Base-by-base conservation (phyloP, 352 stramenopile genomes). In the Phytophthora pisi region DNA sequence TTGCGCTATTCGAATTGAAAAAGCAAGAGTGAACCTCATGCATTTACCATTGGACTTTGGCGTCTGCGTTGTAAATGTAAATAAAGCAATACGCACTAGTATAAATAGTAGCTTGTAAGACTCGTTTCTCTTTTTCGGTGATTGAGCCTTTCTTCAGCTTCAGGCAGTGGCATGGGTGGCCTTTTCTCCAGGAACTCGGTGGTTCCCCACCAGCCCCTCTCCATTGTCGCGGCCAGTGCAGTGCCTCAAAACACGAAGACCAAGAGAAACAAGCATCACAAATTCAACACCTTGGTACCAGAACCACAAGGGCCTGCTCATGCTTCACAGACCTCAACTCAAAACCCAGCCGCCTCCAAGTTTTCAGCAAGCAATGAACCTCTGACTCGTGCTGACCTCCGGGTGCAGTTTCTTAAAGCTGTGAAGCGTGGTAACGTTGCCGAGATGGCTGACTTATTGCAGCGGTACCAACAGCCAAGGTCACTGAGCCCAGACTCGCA, bases 381-480 rank as follows among this genome's bases (percentile, higher is more conserved):
- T 45, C 49, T 77, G 34, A 77, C 26, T 50, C 61, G 73, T 56
- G 83, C 86, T 23, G 77, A 88, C 40, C 72, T 91, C 15, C 72
- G 69, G 4, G 82, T 82, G n/a, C 72, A 84, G 30, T 83, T 91
- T 58, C 70, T 91, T 36, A 90, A 91, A 45, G 77, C 81, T 20
- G 83, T 89, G 30, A 91, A 91, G 60, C 78, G 70, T 50, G 83
- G 83, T 42, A 78, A 88, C 61, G 63, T 84, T 16, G 18, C 53
- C 20, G 34, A 58, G 31, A 83, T 91, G 66, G 70, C 79, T 30
- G 15, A 51, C 10, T 43, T 76, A 16, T n/a, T 76, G 28, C 43
- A 61, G 23, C 58, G 63, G 57, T 61, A 71, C 70, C 54, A 68
- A 56, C 50, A 71, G 57, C 24, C 20, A 50, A 51, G 47, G 8